Percentiles rank a stretch among this genome's conserved stretches.
phyloP scores from a whole-genome alignment of 768 basidiomycete genomes.

The Rhizopogon rudus region DNA sequence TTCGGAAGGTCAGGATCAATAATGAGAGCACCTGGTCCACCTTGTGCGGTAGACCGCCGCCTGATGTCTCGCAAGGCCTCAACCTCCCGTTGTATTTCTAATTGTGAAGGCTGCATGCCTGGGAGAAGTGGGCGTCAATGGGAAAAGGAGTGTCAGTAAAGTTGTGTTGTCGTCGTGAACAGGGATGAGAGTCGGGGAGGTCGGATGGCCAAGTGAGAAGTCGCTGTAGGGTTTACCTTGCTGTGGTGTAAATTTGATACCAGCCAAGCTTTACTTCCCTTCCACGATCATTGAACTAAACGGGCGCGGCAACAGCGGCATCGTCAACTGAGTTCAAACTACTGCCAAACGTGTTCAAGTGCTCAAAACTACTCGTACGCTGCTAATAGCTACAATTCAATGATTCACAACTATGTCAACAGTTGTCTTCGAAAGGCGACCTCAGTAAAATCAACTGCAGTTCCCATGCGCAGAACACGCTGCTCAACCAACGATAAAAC shows the following conservation, averaged over 20 bases:
- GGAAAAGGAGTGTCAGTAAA: conserved; percentile 6
- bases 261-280: background rate
- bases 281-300: background rate
- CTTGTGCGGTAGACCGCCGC: conserved; percentile 72
- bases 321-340: conserved; percentile 6
- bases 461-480: background rate
- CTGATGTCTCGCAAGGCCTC: conserved; percentile 81
- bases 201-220: conserved; percentile 4
- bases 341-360: background rate
- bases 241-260: conserved; percentile 2
- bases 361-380: background rate
- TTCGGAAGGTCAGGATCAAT: conserved; percentile 92
- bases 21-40: conserved; percentile 73
- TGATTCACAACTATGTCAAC: background rate
- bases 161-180: conserved; percentile 7
- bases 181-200: conserved; percentile 6
- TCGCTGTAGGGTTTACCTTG: background rate
- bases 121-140: conserved; percentile 1
- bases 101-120: conserved; percentile 69
- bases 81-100: conserved; percentile 84
- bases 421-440: background rate
- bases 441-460: background rate
- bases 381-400: background rate
- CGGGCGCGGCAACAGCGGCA: conserved; percentile 5
- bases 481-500: background rate